phyloP scores from a whole-genome alignment of 371 early-diverging fungal species.

The Actinomucor elegans region DNA sequence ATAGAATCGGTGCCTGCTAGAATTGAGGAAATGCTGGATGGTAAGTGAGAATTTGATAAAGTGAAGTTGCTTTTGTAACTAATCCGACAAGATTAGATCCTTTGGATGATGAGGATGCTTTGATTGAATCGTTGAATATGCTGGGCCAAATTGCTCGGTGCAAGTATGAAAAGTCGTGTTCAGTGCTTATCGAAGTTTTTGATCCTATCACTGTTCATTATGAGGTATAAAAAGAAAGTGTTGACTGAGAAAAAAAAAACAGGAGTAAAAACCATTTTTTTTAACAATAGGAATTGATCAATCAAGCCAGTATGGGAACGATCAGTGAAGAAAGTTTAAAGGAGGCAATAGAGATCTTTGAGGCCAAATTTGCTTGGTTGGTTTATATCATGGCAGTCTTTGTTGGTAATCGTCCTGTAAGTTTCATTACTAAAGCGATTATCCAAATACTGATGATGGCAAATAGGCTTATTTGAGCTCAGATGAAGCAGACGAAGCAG shows the following conservation, averaged over 20 bases:
- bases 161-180: conserved; percentile 62
- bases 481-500: conserved; percentile 56
- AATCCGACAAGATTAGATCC: too few species aligned
- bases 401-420: conserved; percentile 63
- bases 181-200: conserved; percentile 55
- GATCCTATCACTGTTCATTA: conserved; percentile 65
- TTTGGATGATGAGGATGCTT: conserved; percentile 68
- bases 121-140: conserved; percentile 65
- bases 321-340: conserved; percentile 27
- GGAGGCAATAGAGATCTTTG: conserved; percentile 44
- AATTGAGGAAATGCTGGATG: conserved; percentile 59
- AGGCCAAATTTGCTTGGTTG: conserved; percentile 74
- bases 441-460: too few species aligned
- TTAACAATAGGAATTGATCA: conserved; percentile 18
- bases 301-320: conserved; percentile 17
- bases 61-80: too few species aligned
- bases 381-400: conserved; percentile 71
- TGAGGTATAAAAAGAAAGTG: conserved; percentile 12
- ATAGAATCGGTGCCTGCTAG: conserved; percentile 49
- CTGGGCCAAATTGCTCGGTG: conserved; percentile 71
- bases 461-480: conserved; percentile 55
- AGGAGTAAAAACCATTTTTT: too few species aligned
- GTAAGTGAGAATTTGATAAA: conserved; percentile 39
- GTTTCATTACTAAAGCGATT: conserved; percentile 4
- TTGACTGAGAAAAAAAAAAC: too few species aligned